These are phyloP conservation scores for Colletotrichum euphorbiae DNA, from an alignment of 2,329 filamentous ascomycete species.

Conservation along the genomic window DNA sequence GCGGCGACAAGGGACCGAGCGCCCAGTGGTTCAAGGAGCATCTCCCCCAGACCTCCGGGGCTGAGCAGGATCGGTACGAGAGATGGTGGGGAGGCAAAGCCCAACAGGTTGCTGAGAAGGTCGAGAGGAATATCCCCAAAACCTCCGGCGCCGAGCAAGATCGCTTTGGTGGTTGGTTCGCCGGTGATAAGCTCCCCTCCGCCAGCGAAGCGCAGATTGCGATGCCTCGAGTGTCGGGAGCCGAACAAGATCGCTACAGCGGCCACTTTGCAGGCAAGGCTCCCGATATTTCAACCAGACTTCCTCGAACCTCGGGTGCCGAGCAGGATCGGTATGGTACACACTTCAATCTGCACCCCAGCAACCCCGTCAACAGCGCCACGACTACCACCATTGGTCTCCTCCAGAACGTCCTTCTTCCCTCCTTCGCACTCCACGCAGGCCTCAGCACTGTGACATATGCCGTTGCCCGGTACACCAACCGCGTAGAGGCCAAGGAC, in stretches of 20 bases:
- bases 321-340: slow-evolving; percentile 43
- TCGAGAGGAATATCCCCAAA: slow-evolving; percentile 28
- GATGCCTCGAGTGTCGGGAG: slow-evolving; percentile 27
- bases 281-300: slow-evolving; percentile 16
- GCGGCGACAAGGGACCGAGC: slow-evolving; percentile 33
- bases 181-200: slow-evolving; percentile 39
- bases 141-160: slow-evolving; percentile 41
- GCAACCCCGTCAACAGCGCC: slow-evolving; percentile 37
- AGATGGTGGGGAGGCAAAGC: slow-evolving; percentile 27
- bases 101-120: slow-evolving; percentile 22
- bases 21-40: slow-evolving; percentile 23
- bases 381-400: slow-evolving; percentile 56
- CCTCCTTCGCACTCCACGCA: slow-evolving; percentile 65
- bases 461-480: slow-evolving; percentile 60
- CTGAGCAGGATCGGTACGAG: slow-evolving; percentile 42
- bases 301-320: slow-evolving; percentile 33
- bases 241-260: slow-evolving; percentile 37
- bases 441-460: slow-evolving; percentile 64
- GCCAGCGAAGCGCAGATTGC: slow-evolving; percentile 39
- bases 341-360: slow-evolving; percentile 40
- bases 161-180: slow-evolving; percentile 40
- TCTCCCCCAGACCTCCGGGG: slow-evolving; percentile 33
- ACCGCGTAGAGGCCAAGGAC: slow-evolving; percentile 70
- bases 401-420: slow-evolving; percentile 63
- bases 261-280: slow-evolving; percentile 34